Evolutionary conservation across 257 asterid genomes (phyloP).

Genomic region (Buddleja alternifolia): DNA sequence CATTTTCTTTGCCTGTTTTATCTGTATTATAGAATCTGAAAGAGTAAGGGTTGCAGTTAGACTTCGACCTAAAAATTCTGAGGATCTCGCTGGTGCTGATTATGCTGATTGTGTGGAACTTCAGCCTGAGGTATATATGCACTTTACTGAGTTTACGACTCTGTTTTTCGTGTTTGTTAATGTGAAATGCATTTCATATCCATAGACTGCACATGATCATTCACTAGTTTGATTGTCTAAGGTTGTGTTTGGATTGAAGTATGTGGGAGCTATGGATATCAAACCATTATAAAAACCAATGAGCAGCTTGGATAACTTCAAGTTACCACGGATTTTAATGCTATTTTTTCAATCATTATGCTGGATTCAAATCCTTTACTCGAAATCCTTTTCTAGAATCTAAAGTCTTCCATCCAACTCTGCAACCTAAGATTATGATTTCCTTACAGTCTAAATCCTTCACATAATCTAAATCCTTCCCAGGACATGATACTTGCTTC

Average conservation of each 20-base stretch:
- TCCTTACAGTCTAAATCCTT: too few relatives aligned
- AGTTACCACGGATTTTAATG: too few relatives aligned
- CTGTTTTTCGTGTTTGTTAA: slow-evolving; percentile 3
- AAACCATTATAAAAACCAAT: too few relatives aligned
- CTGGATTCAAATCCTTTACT: too few relatives aligned
- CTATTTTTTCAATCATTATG: too few relatives aligned
- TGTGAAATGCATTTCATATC: neutral
- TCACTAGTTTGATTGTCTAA: neutral
- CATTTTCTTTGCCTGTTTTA: slow-evolving; percentile 17
- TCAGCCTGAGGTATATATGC: slow-evolving; percentile 81
- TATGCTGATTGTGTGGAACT: slow-evolving; percentile 80
- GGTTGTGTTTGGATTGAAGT: too few relatives aligned
- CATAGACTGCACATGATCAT: neutral
- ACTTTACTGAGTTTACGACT: slow-evolving; percentile 1
- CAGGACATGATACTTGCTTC: neutral
- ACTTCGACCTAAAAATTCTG: slow-evolving; percentile 80
- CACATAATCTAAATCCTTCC: neutral
- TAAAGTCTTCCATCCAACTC: too few relatives aligned
- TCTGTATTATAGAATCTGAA: slow-evolving; percentile 58
- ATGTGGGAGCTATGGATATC: too few relatives aligned
- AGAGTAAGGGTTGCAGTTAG: slow-evolving; percentile 95
- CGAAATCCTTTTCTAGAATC: too few relatives aligned
- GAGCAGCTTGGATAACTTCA: too few relatives aligned
- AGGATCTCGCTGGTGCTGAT: slow-evolving; percentile 72
- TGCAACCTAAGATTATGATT: too few relatives aligned